A percentile compares a stretch with the other conserved stretches of the same genome.
phyloP scores from a whole-genome alignment of 768 basidiomycete genomes.

The Amanita exitialis region DNA sequence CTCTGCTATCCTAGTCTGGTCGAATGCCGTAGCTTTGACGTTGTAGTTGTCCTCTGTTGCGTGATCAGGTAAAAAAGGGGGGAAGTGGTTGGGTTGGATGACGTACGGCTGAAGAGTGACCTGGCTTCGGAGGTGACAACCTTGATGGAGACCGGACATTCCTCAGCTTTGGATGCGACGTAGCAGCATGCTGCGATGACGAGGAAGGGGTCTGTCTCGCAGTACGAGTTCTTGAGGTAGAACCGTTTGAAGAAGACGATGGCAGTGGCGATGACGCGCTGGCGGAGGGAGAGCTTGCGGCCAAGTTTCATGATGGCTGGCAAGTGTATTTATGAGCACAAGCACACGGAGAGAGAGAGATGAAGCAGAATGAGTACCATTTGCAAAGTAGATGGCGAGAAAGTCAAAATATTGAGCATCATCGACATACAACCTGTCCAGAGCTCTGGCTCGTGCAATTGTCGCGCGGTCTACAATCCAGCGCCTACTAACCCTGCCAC shows the following conservation, averaged over 20 bases:
- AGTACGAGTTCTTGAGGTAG: conserved; percentile 91
- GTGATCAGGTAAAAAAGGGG: not conserved
- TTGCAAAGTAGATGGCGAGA: conserved; percentile 82
- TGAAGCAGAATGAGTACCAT: conserved; percentile 34
- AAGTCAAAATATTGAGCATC: conserved; percentile 69
- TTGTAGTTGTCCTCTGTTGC: conserved; percentile 52
- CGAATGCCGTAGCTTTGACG: conserved; percentile 73
- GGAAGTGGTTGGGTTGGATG: not conserved
- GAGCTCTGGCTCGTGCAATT: conserved; percentile 59
- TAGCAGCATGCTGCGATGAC: conserved; percentile 92
- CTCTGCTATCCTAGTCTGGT: conserved; percentile 89
- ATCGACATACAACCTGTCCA: conserved; percentile 73
- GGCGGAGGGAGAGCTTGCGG: conserved; percentile 72
- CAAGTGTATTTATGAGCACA: not conserved
- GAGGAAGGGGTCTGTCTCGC: conserved; percentile 91
- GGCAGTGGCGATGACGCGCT: conserved; percentile 89
- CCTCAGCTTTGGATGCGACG: conserved; percentile 95
- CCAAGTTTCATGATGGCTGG: conserved; percentile 82
- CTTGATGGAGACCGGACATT: conserved; percentile 92
- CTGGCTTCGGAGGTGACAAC: conserved; percentile 80
- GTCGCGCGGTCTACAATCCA: conserved; percentile 85
- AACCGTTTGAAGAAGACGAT: conserved; percentile 95
- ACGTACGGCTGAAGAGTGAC: conserved; percentile 59
- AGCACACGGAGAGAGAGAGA: too few relatives aligned
- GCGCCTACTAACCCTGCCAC: conserved; percentile 53